These are phyloP conservation scores for Nigrospora oryzae DNA, from an alignment of 2,329 filamentous ascomycete genomes.

Conservation along the genomic window DNA sequence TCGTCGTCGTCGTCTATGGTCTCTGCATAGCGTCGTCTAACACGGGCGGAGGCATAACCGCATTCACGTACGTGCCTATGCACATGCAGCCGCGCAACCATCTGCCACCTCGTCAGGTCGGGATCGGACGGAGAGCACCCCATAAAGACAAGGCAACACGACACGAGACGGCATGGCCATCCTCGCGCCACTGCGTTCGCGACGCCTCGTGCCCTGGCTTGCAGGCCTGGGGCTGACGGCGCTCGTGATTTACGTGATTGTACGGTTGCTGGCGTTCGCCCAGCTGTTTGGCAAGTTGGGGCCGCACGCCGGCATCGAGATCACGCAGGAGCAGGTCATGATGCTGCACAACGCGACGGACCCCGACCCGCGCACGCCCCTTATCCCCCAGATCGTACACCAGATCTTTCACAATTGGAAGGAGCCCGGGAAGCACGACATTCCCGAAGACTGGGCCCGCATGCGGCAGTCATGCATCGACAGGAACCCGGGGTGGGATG, in stretches of 20 bases:
- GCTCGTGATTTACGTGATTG: not conserved
- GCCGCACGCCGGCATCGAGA: conserved; percentile 4
- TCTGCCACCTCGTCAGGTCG: no score
- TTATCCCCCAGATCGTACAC: conserved; percentile 20
- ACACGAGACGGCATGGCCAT: not conserved
- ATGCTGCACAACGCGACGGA: conserved; percentile 3
- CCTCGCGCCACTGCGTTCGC: conserved; percentile 1
- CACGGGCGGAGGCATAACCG: no score
- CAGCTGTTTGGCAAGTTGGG: conserved; percentile 6
- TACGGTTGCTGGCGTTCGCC: conserved; percentile 8
- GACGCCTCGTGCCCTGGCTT: not conserved
- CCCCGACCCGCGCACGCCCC: conserved; percentile 2
- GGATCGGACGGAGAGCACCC: no score
- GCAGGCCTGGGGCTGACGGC: not conserved
- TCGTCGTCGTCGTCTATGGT: no score
- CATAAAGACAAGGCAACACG: no score
- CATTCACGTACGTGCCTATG: no score
- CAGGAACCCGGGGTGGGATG: conserved; percentile 16
- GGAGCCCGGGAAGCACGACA: conserved; percentile 9
- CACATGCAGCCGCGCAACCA: no score
- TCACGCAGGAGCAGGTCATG: conserved; percentile 7
- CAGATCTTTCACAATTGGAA: conserved; percentile 21
- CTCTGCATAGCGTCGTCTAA: no score
- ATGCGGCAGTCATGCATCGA: conserved; percentile 14
- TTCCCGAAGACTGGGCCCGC: conserved; percentile 16